Conservation (phyloP, 2,329 filamentous ascomycete species). For the Escovopsis sp. region DNA sequence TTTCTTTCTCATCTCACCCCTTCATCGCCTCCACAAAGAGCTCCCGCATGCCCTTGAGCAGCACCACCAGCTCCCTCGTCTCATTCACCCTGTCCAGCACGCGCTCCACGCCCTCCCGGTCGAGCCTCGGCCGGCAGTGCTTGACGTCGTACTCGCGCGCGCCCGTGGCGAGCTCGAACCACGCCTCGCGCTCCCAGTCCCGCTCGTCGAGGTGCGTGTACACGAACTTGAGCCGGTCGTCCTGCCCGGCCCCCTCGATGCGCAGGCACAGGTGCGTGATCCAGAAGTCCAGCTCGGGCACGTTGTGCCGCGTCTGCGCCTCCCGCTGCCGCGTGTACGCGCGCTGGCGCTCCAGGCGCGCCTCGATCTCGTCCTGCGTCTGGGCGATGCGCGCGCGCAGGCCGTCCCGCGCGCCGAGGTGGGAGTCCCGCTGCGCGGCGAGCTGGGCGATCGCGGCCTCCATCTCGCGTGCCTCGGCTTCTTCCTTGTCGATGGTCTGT, state of each 20-base stretch:
- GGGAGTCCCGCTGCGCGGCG: constrained; percentile 42
- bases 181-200: constrained; percentile 78
- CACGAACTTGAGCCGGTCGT: constrained; percentile 78
- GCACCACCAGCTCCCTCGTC: constrained; percentile 51
- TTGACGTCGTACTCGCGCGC: constrained; percentile 73
- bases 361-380: constrained; percentile 55
- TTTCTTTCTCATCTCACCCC: constrained; percentile 20
- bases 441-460: constrained; percentile 44
- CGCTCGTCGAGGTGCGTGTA: constrained; percentile 77
- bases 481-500: constrained; percentile 61
- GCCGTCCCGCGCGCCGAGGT: constrained; percentile 38
- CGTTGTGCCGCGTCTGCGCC: constrained; percentile 73
- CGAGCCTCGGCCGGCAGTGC: constrained; percentile 67
- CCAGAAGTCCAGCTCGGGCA: constrained; percentile 93
- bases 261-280: constrained; percentile 75
- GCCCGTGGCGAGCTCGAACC: constrained; percentile 79
- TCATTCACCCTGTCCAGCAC: constrained; percentile 73
- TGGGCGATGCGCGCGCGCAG: constrained; percentile 48
- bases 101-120: constrained; percentile 60
- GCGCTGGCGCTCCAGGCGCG: constrained; percentile 54
- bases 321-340: constrained; percentile 62
- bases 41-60: constrained; percentile 72
- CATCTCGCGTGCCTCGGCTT: constrained; percentile 63
- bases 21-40: constrained; percentile 56
- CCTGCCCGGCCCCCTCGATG: constrained; percentile 75